phyloP scores from a whole-genome alignment of 73 alveolate genomes.

The Effrenium voratum region DNA sequence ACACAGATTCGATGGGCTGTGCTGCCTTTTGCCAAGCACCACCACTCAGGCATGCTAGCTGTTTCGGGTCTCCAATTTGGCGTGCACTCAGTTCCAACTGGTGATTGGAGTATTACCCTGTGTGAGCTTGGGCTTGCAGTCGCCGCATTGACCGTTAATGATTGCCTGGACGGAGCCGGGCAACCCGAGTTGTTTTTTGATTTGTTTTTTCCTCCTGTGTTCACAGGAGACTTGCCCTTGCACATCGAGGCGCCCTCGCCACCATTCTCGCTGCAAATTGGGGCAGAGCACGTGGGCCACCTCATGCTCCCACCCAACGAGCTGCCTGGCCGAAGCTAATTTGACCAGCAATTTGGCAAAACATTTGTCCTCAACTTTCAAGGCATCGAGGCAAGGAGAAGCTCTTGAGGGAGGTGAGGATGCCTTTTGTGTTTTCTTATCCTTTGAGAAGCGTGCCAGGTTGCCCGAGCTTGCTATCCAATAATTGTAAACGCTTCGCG shows the following conservation, averaged over 20 bases:
- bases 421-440: too few relatives aligned
- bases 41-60: background rate
- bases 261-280: constrained; percentile 51
- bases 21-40: background rate
- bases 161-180: background rate
- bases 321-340: too few relatives aligned
- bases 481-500: too few relatives aligned
- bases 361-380: too few relatives aligned
- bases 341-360: too few relatives aligned
- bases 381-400: too few relatives aligned
- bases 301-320: too few relatives aligned
- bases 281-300: constrained; percentile 19
- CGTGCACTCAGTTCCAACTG: background rate
- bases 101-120: background rate
- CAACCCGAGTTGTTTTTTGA: background rate
- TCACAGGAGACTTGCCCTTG: constrained; percentile 52
- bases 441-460: too few relatives aligned
- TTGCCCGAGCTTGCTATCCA: too few relatives aligned
- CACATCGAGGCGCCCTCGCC: constrained; percentile 18
- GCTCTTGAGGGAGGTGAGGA: too few relatives aligned
- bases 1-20: background rate
- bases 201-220: background rate
- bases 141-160: background rate
- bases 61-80: background rate
- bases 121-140: background rate